Conservation (phyloP, 768 basidiomycete species). For the Chlorophyllum brunneum region DNA sequence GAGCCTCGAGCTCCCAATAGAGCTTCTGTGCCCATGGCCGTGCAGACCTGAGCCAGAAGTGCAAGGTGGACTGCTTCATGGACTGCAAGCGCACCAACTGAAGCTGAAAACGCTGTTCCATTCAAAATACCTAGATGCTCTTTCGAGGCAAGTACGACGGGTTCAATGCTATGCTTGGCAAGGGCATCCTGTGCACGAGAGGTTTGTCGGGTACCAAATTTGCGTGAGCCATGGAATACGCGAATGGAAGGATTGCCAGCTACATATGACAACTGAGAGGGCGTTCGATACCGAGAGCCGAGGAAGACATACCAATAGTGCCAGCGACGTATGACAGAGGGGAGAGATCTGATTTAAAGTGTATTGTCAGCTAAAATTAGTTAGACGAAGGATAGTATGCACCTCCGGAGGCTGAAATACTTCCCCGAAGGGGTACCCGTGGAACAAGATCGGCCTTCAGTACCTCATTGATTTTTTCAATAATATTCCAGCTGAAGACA, state of each 20-base stretch:
- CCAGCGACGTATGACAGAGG: conserved; percentile 66
- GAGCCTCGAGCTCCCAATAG: conserved; percentile 62
- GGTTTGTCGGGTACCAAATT: conserved; percentile 47
- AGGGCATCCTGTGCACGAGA: conserved; percentile 50
- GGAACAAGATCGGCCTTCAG: conserved; percentile 62
- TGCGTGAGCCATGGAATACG: conserved; percentile 53
- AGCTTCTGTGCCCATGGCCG: conserved; percentile 79
- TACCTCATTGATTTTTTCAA: conserved; percentile 65
- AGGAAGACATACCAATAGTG: conserved; percentile 42
- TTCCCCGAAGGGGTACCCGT: conserved; percentile 76
- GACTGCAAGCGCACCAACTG: conserved; percentile 67
- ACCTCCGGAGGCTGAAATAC: conserved; percentile 79
- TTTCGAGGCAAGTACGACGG: conserved; percentile 59
- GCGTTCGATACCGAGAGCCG: neutral
- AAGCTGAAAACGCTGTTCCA: conserved; percentile 74
- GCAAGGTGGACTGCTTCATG: conserved; percentile 64
- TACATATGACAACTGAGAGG: conserved; percentile 10
- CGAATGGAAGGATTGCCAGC: conserved; percentile 61
- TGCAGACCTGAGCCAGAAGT: conserved; percentile 64
- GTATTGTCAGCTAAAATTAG: conserved; percentile 1
- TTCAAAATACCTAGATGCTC: conserved; percentile 71
- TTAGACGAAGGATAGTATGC: conserved; percentile 16
- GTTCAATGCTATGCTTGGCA: conserved; percentile 48
- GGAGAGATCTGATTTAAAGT: conserved; percentile 35
- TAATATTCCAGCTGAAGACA: conserved; percentile 55